Percentiles rank a stretch among this genome's conserved stretches.
phyloP scores from a whole-genome alignment of 73 alveolate species.

The Paramecium tetraurelia region DNA sequence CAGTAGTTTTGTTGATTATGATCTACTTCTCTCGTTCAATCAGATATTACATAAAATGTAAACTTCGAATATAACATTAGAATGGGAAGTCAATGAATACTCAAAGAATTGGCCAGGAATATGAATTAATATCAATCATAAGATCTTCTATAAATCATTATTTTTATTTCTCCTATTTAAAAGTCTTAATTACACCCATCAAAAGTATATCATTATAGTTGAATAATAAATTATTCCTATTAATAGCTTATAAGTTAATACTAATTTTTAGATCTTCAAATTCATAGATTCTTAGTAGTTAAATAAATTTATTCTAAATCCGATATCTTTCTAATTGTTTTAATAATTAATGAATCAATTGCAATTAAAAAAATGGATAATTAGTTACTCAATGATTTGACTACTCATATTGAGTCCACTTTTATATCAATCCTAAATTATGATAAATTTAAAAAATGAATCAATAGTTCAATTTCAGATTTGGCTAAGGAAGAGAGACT shows the following conservation, averaged over 20 bases:
- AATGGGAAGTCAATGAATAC: conserved; percentile 16
- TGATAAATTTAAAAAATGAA: neutral
- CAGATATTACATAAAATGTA: conserved; percentile 24
- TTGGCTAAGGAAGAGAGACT: neutral
- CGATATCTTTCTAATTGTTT: too few relatives aligned
- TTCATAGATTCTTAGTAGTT: neutral
- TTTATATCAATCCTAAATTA: neutral
- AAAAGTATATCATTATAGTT: neutral
- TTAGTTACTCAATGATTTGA: neutral
- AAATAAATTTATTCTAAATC: neutral
- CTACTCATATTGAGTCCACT: neutral
- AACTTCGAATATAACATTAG: neutral
- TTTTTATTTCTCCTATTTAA: neutral
- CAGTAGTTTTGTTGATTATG: neutral
- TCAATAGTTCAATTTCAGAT: neutral
- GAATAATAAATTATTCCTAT: too few relatives aligned
- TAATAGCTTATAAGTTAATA: too few relatives aligned
- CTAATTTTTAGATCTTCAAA: neutral
- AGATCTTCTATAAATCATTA: conserved; percentile 18
- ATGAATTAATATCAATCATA: neutral
- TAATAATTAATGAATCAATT: neutral
- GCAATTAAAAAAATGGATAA: neutral
- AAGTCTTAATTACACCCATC: neutral
- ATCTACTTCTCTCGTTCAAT: neutral
- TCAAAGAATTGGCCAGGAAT: neutral